These are phyloP conservation scores for Ensete ventricosum DNA, from an alignment of 176 grass and related monocot genomes.

Conservation along the genomic window DNA sequence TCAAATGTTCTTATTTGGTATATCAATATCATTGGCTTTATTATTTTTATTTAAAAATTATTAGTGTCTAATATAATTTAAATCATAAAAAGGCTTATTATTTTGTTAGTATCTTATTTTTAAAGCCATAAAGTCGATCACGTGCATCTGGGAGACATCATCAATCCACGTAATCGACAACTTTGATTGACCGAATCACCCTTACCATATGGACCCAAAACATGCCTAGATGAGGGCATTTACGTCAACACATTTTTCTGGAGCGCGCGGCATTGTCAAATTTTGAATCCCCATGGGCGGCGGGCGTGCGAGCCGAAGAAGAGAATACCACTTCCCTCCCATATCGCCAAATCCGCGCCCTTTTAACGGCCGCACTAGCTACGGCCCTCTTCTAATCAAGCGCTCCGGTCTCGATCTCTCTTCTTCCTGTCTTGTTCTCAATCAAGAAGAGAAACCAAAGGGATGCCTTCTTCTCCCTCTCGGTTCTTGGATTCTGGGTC, in stretches of 20 bases:
- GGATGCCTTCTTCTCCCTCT: slow-evolving; percentile 8
- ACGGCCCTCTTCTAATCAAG: too few species aligned
- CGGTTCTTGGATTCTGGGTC: neutral
- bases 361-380: neutral
- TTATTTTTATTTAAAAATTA: too few species aligned
- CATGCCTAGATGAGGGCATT: neutral
- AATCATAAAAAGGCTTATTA: too few species aligned
- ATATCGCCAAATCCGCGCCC: neutral
- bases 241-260: neutral
- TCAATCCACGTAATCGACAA: too few species aligned
- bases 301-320: neutral
- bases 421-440: too few species aligned
- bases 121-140: too few species aligned
- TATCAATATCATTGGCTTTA: too few species aligned
- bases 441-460: neutral
- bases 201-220: neutral
- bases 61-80: too few species aligned
- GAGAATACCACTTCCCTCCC: neutral
- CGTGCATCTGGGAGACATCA: too few species aligned
- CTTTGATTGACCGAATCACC: neutral
- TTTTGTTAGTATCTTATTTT: too few species aligned
- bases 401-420: too few species aligned
- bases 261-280: neutral
- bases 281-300: neutral
- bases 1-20: too few species aligned